A percentile compares a stretch with the other conserved stretches of the same genome.
These are phyloP conservation scores for Stentor roeselii DNA, from an alignment of 73 alveolate species.

Conservation along the genomic window DNA sequence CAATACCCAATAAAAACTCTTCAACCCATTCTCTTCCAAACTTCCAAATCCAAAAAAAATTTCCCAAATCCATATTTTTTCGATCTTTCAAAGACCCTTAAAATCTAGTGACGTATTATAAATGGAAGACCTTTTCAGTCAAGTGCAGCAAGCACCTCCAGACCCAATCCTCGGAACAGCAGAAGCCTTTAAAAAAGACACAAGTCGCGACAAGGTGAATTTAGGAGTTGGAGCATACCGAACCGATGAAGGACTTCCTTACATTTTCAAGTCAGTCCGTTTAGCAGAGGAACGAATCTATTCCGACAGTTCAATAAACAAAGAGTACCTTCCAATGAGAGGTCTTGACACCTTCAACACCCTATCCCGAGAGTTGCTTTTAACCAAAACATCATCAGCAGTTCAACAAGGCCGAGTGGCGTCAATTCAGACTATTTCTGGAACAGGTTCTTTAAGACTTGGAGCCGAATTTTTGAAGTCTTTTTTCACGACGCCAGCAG, in stretches of 20 bases:
- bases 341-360: constrained; percentile 79
- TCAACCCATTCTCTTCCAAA: too few species aligned
- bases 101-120: constrained; percentile 42
- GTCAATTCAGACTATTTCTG: constrained; percentile 84
- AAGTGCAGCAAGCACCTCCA: constrained; percentile 75
- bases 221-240: constrained; percentile 94
- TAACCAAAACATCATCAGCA: constrained; percentile 51
- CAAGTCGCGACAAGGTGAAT: constrained; percentile 78
- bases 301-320: constrained; percentile 67
- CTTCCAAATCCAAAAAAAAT: too few species aligned
- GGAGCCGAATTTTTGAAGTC: constrained; percentile 81
- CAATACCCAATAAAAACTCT: too few species aligned
- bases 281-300: constrained; percentile 73
- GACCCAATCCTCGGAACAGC: constrained; percentile 91
- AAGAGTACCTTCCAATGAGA: constrained; percentile 95
- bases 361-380: constrained; percentile 67
- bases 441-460: constrained; percentile 94
- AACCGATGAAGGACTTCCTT: constrained; percentile 87
- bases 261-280: constrained; percentile 75
- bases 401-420: constrained; percentile 34
- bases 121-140: constrained; percentile 39
- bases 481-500: constrained; percentile 60
- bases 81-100: too few species aligned
- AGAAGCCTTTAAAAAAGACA: constrained; percentile 73
- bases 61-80: too few species aligned